Percentiles rank a stretch among this genome's conserved stretches.
These are phyloP conservation scores for Neoboletus brunneissimus DNA, from an alignment of 768 basidiomycete species.

Conservation along the genomic window DNA sequence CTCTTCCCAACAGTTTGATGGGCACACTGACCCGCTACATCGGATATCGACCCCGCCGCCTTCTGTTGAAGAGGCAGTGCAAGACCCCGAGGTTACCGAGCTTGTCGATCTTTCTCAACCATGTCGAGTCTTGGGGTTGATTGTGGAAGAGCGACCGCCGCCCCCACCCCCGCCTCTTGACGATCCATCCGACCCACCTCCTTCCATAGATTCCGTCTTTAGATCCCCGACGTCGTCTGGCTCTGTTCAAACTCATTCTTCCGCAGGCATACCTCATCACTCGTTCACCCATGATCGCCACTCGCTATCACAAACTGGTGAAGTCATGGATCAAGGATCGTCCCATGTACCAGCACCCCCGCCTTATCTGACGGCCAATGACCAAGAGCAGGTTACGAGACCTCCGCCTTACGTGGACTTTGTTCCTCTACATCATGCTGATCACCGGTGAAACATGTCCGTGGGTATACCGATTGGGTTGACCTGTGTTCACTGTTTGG, in stretches of 20 bases:
- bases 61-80: slow-evolving; percentile 68
- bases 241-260: slow-evolving; percentile 14
- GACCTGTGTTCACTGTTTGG: background rate
- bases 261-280: slow-evolving; percentile 31
- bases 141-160: slow-evolving; percentile 55
- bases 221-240: slow-evolving; percentile 34
- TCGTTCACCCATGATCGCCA: slow-evolving; percentile 33
- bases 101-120: slow-evolving; percentile 58
- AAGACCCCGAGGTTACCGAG: slow-evolving; percentile 66
- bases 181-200: slow-evolving; percentile 85
- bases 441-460: slow-evolving; percentile 10
- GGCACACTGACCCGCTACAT: slow-evolving; percentile 67
- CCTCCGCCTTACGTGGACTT: slow-evolving; percentile 67
- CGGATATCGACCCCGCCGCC: slow-evolving; percentile 71
- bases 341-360: slow-evolving; percentile 67
- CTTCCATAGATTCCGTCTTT: slow-evolving; percentile 82
- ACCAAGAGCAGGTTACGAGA: slow-evolving; percentile 51
- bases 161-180: slow-evolving; percentile 83
- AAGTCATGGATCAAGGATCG: slow-evolving; percentile 35
- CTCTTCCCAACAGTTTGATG: slow-evolving; percentile 74
- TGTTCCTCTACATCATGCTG: slow-evolving; percentile 12
- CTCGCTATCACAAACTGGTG: slow-evolving; percentile 32
- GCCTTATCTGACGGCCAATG: slow-evolving; percentile 60
- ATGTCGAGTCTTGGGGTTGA: slow-evolving; percentile 57
- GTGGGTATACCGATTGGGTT: background rate